Evolutionary conservation across 257 asterid species (phyloP).

Genomic region (Lantana camara): DNA sequence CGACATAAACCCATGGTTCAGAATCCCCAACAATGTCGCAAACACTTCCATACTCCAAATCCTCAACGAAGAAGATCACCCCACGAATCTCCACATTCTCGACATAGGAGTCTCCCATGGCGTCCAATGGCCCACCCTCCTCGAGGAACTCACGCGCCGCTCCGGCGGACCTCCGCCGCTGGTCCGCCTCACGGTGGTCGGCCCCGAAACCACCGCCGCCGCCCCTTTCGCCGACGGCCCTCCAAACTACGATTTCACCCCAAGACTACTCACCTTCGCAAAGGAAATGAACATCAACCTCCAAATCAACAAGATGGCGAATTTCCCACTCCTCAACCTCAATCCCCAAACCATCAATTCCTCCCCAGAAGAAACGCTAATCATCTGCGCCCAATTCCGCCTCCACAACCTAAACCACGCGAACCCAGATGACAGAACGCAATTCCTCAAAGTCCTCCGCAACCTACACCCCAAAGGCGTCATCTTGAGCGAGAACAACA

Average conservation of each 20-base stretch:
- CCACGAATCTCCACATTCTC: conserved; percentile 67
- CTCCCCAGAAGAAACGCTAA: conserved; percentile 54
- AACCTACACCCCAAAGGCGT: conserved; percentile 66
- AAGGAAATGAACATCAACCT: conserved; percentile 70
- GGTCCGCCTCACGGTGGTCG: conserved; percentile 68
- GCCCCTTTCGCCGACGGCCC: conserved; percentile 62
- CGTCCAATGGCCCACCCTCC: conserved; percentile 86
- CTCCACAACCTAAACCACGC: conserved; percentile 66
- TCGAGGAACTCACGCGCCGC: conserved; percentile 70
- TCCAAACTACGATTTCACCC: conserved; percentile 53
- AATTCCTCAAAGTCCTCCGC: conserved; percentile 49
- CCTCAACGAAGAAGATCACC: conserved; percentile 45
- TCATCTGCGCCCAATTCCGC: conserved; percentile 73
- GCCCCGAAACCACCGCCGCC: conserved; percentile 36
- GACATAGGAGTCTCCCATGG: conserved; percentile 94
- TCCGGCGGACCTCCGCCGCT: conserved; percentile 80
- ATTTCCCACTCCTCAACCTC: conserved; percentile 55
- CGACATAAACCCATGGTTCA: conserved; percentile 84
- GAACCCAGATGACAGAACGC: conserved; percentile 61
- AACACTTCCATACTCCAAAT: conserved; percentile 81
- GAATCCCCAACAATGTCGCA: conserved; percentile 74
- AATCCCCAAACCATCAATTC: conserved; percentile 54
- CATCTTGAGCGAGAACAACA: conserved; percentile 66
- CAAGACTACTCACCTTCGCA: conserved; percentile 66
- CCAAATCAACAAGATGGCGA: conserved; percentile 65